Evolutionary conservation across 106 monocot species (phyloP).

Genomic region (Dioscorea alata): DNA sequence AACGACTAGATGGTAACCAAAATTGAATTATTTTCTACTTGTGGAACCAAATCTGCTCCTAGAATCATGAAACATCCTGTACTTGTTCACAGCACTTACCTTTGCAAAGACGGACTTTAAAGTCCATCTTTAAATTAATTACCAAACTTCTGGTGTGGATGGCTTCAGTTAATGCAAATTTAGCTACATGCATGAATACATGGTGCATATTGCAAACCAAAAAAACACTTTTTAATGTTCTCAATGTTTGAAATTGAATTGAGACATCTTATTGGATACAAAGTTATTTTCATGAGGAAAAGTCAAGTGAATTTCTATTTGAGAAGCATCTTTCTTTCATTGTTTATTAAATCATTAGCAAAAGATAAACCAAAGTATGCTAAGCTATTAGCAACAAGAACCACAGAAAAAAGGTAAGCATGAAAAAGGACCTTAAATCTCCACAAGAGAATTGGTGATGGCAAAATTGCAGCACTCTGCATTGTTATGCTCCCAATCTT

Average conservation of each 20-base stretch:
- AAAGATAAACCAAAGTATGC: not conserved
- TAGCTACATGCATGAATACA: too few relatives aligned
- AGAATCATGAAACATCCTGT: too few relatives aligned
- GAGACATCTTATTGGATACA: not conserved
- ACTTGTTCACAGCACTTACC: too few relatives aligned
- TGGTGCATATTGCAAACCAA: too few relatives aligned
- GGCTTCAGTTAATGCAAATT: too few relatives aligned
- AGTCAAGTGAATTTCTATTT: not conserved
- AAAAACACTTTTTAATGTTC: too few relatives aligned
- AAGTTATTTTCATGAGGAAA: not conserved
- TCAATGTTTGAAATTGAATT: not conserved
- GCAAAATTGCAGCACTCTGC: slow-evolving; percentile 42
- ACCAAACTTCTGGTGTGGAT: too few relatives aligned
- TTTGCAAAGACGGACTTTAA: too few relatives aligned
- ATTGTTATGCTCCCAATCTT: slow-evolving; percentile 37
- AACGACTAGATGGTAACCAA: too few relatives aligned
- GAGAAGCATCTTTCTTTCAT: not conserved
- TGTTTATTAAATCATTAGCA: not conserved
- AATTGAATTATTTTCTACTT: too few relatives aligned
- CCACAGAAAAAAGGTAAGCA: not conserved
- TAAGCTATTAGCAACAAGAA: not conserved
- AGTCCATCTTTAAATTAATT: too few relatives aligned
- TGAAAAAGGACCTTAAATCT: slow-evolving; percentile 49
- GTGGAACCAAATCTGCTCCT: too few relatives aligned
- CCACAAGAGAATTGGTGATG: slow-evolving; percentile 70